phyloP scores from a whole-genome alignment of 805 yeast genomes.

The Metschnikowia corniflorae region DNA sequence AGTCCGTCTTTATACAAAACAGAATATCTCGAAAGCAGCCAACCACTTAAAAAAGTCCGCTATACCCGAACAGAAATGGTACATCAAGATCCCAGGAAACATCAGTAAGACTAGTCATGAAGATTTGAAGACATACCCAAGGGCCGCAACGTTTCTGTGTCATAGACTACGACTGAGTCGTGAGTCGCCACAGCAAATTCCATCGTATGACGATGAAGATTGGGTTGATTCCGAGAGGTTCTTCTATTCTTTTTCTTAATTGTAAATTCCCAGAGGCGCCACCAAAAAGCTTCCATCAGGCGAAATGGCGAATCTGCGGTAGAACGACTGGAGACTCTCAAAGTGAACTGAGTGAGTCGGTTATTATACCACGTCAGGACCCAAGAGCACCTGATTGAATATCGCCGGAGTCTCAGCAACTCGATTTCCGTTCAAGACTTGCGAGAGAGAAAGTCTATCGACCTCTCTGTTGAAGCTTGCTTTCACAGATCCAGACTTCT shows the following conservation, averaged over 20 bases:
- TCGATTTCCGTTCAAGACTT: too few relatives aligned
- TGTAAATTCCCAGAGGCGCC: slow-evolving; percentile 68
- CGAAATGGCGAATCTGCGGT: slow-evolving; percentile 79
- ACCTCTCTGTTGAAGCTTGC: too few relatives aligned
- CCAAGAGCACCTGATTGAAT: too few relatives aligned
- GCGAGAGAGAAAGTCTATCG: too few relatives aligned
- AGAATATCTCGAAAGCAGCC: too few relatives aligned
- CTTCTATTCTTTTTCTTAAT: slow-evolving; percentile 13
- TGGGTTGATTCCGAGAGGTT: slow-evolving; percentile 46
- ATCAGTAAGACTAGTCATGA: slow-evolving; percentile 88
- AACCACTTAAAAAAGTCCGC: too few relatives aligned
- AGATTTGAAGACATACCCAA: slow-evolving; percentile 72
- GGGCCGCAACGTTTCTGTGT: slow-evolving; percentile 68
- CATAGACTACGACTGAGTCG: slow-evolving; percentile 77
- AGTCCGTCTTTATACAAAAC: too few relatives aligned
- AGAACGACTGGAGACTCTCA: slow-evolving; percentile 86
- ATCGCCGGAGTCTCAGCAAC: too few relatives aligned
- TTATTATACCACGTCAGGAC: too few relatives aligned
- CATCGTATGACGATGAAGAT: slow-evolving; percentile 83
- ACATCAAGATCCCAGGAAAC: slow-evolving; percentile 84
- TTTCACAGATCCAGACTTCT: too few relatives aligned
- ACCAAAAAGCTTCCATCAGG: slow-evolving; percentile 84
- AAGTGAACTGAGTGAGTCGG: slow-evolving; percentile 64
- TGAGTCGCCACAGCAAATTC: slow-evolving; percentile 92
- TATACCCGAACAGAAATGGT: too few relatives aligned